Conservation (phyloP, 805 yeast genomes). For the Teunomyces panamensis region DNA sequence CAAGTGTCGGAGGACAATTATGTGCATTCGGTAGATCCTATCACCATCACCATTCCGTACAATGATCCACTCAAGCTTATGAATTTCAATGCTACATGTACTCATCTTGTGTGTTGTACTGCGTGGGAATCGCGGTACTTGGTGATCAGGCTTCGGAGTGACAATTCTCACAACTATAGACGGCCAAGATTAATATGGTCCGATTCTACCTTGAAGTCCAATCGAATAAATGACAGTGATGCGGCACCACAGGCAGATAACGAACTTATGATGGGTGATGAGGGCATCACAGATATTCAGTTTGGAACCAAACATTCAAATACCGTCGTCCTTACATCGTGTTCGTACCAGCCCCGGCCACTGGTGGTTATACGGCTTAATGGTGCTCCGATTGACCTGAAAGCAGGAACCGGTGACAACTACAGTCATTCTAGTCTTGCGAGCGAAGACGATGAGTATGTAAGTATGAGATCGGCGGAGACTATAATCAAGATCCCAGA, state of each 20-base stretch:
- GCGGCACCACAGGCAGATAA: slow-evolving; percentile 7
- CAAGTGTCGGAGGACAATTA: slow-evolving; percentile 6
- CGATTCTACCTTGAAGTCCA: slow-evolving; percentile 19
- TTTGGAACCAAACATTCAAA: slow-evolving; percentile 44
- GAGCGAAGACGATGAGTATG: slow-evolving; percentile 17
- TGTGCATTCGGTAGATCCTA: slow-evolving; percentile 45
- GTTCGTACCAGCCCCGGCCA: slow-evolving; percentile 33
- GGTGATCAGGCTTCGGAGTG: slow-evolving; percentile 62
- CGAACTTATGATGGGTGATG: slow-evolving; percentile 59
- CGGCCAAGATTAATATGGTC: slow-evolving; percentile 41
- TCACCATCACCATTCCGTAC: slow-evolving; percentile 79
- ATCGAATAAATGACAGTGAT: slow-evolving; percentile 12
- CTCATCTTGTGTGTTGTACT: slow-evolving; percentile 72
- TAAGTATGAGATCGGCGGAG: slow-evolving; percentile 27
- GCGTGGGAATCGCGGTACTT: slow-evolving; percentile 76
- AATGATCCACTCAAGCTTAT: slow-evolving; percentile 78
- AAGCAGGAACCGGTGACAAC: neutral
- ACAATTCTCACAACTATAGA: slow-evolving; percentile 38
- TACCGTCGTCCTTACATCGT: slow-evolving; percentile 35
- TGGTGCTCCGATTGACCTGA: slow-evolving; percentile 49
- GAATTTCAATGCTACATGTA: slow-evolving; percentile 68
- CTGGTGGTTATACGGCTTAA: slow-evolving; percentile 31
- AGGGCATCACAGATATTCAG: slow-evolving; percentile 80
- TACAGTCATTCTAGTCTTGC: neutral
- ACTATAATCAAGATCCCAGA: slow-evolving; percentile 61